Evolutionary conservation across 1,284 basidiomycete species (phyloP).

Genomic region (Ceraceosorus guamensis): DNA sequence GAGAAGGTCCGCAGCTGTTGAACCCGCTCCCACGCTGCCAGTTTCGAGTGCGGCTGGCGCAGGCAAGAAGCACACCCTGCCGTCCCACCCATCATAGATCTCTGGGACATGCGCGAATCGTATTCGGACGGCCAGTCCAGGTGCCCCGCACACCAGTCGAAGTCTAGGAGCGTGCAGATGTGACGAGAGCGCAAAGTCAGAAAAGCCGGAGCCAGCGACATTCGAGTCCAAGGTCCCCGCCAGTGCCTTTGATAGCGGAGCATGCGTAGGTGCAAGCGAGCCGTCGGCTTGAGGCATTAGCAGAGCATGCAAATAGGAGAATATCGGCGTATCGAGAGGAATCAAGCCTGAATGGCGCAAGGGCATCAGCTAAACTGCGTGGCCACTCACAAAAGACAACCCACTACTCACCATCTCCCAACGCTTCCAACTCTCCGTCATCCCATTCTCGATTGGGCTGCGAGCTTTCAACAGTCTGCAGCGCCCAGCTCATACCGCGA

Average conservation of each 20-base stretch:
- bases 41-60: constrained; percentile 12
- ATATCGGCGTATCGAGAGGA: constrained; percentile 14
- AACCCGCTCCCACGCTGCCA: constrained; percentile 14
- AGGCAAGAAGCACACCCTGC: constrained; percentile 23
- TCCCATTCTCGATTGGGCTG: constrained; percentile 31
- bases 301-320: constrained; percentile 57
- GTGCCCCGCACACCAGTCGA: constrained; percentile 59
- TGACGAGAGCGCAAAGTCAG: constrained; percentile 64
- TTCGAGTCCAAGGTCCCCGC: neutral
- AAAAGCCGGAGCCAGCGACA: constrained; percentile 49
- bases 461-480: constrained; percentile 22
- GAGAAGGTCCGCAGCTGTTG: constrained; percentile 44
- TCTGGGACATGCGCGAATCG: constrained; percentile 67
- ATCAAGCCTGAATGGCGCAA: constrained; percentile 7
- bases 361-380: neutral
- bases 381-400: neutral
- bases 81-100: constrained; percentile 57
- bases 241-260: neutral
- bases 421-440: constrained; percentile 18
- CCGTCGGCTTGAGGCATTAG: constrained; percentile 53
- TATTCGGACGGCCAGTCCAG: constrained; percentile 57
- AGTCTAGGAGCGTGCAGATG: constrained; percentile 63
- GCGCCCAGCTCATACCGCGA: constrained; percentile 24
- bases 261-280: constrained; percentile 50
- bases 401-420: constrained; percentile 16